Conservation (phyloP, 139 green algal species). For the Chlamydomonas applanata region DNA sequence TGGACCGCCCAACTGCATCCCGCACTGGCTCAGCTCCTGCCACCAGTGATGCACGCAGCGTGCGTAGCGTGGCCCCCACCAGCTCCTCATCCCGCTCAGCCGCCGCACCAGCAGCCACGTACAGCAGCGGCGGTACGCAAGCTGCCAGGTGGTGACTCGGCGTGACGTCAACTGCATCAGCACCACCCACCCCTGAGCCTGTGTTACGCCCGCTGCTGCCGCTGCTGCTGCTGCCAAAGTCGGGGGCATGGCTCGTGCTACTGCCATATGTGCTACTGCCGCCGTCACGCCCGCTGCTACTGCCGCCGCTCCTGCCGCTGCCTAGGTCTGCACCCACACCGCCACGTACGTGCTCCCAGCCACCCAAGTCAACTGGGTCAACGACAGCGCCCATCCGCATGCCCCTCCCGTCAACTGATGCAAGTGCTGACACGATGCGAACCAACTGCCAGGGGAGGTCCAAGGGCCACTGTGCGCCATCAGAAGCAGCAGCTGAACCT, state of each 20-base stretch:
- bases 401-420: not conserved
- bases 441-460: not conserved
- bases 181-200: too few species aligned
- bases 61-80: slow-evolving; percentile 32
- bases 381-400: not conserved
- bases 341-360: not conserved
- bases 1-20: slow-evolving; percentile 8
- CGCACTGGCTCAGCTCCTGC: slow-evolving; percentile 20
- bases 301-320: not conserved
- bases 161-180: slow-evolving; percentile 21
- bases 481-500: not conserved
- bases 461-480: not conserved
- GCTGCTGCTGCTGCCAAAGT: not conserved
- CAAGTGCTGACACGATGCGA: not conserved
- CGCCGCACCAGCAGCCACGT: slow-evolving; percentile 58
- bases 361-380: not conserved
- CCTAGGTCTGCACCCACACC: too few species aligned
- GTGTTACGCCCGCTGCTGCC: too few species aligned
- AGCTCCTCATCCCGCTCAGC: slow-evolving; percentile 25
- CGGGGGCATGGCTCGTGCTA: not conserved
- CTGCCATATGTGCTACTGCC: not conserved
- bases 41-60: slow-evolving; percentile 17
- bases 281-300: not conserved
- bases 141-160: slow-evolving; percentile 31
- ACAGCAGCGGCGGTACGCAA: slow-evolving; percentile 69